Percentiles rank a stretch among this genome's conserved stretches.
These are phyloP conservation scores for Rhodotorula sphaerocarpa DNA, from an alignment of 768 basidiomycete genomes.

Conservation along the genomic window DNA sequence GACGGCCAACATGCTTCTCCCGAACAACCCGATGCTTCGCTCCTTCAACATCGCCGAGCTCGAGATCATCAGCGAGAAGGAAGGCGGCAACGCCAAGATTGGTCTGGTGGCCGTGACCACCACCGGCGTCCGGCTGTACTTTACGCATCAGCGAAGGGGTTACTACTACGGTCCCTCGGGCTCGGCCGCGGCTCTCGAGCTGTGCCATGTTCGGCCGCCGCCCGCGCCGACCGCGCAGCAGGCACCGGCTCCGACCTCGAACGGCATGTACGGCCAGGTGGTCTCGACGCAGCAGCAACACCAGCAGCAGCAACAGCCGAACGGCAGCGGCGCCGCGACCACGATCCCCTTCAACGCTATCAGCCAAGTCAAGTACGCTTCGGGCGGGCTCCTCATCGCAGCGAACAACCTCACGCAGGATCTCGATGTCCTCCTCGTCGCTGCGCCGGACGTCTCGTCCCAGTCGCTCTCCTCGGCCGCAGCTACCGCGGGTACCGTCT, in stretches of 20 bases:
- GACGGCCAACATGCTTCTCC: constrained; percentile 65
- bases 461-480: constrained; percentile 28
- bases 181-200: constrained; percentile 51
- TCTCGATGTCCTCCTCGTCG: constrained; percentile 39
- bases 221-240: constrained; percentile 56
- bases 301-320: constrained; percentile 1
- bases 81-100: constrained; percentile 54
- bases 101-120: constrained; percentile 73
- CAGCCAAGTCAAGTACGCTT: constrained; percentile 25
- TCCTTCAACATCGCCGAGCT: constrained; percentile 63
- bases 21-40: constrained; percentile 48
- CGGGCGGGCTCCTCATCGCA: constrained; percentile 35
- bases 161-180: constrained; percentile 31
- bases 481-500: constrained; percentile 43
- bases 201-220: constrained; percentile 71
- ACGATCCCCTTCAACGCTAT: constrained; percentile 28
- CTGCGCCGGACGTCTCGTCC: constrained; percentile 30
- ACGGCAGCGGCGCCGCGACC: background rate
- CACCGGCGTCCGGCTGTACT: constrained; percentile 78
- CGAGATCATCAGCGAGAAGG: constrained; percentile 59
- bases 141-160: constrained; percentile 46
- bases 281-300: constrained; percentile 46
- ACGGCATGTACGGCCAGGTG: constrained; percentile 26
- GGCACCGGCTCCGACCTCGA: constrained; percentile 57
- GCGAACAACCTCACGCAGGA: constrained; percentile 38